Conservation (phyloP, 2,329 filamentous ascomycete genomes). For the Curvularia lunata region DNA sequence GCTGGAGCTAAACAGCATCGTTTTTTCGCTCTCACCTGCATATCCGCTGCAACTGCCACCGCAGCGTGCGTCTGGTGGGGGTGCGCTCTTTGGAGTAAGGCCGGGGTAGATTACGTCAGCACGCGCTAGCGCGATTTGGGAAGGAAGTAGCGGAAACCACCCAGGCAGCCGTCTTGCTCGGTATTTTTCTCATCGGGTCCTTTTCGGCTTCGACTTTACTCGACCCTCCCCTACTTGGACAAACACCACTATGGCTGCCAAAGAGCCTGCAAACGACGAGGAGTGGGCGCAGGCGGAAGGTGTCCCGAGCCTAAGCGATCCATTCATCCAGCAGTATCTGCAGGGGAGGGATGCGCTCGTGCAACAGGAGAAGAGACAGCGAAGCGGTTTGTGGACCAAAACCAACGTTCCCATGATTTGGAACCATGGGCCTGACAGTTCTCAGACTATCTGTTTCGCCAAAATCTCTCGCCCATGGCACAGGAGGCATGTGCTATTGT, state of each 20-base stretch:
- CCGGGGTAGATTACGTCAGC: conserved; percentile 28
- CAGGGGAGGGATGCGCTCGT: conserved; percentile 77
- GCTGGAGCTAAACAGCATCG: background rate
- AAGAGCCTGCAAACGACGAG: conserved; percentile 37
- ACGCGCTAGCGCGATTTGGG: conserved; percentile 24
- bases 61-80: background rate
- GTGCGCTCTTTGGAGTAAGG: conserved; percentile 11
- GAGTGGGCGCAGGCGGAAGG: conserved; percentile 52
- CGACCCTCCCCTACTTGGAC: background rate
- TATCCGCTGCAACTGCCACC: background rate
- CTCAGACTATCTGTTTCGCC: conserved; percentile 71
- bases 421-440: conserved; percentile 32
- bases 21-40: background rate
- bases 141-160: conserved; percentile 30
- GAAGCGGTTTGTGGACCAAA: conserved; percentile 68
- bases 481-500: conserved; percentile 80
- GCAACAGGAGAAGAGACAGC: conserved; percentile 77
- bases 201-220: background rate
- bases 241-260: conserved; percentile 30
- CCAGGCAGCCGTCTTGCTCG: conserved; percentile 16
- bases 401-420: background rate
- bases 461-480: conserved; percentile 79
- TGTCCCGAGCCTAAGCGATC: conserved; percentile 61
- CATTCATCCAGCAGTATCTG: conserved; percentile 83
- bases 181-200: background rate